Conservation (phyloP, 768 basidiomycete genomes). For the Agaricus blazei region DNA sequence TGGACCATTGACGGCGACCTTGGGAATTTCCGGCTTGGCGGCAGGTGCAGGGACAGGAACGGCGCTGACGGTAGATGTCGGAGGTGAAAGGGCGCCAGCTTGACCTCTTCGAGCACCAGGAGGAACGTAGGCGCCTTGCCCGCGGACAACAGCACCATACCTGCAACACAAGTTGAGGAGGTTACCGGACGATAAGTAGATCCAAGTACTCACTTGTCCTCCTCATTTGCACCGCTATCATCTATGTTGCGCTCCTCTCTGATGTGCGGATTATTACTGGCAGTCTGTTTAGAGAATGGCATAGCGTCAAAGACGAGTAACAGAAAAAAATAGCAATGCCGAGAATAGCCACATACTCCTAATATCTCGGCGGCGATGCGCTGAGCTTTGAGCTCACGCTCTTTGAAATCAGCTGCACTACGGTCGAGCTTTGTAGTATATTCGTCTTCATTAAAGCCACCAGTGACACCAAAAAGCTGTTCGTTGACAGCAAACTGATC, state of each 20-base stretch:
- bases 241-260: slow-evolving; percentile 84
- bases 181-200: slow-evolving; percentile 12
- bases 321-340: neutral
- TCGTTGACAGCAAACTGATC: slow-evolving; percentile 96
- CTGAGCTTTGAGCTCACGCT: slow-evolving; percentile 83
- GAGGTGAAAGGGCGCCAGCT: slow-evolving; percentile 22
- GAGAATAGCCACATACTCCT: slow-evolving; percentile 47
- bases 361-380: slow-evolving; percentile 89
- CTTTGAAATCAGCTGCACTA: slow-evolving; percentile 78
- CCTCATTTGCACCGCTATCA: slow-evolving; percentile 81
- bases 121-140: slow-evolving; percentile 88
- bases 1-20: slow-evolving; percentile 74
- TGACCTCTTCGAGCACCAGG: slow-evolving; percentile 72
- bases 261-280: slow-evolving; percentile 75
- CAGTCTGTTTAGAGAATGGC: slow-evolving; percentile 32
- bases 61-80: slow-evolving; percentile 11
- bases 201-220: slow-evolving; percentile 74
- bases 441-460: slow-evolving; percentile 86
- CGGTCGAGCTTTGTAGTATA: slow-evolving; percentile 95
- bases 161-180: slow-evolving; percentile 35
- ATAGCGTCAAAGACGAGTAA: slow-evolving; percentile 5
- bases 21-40: slow-evolving; percentile 51
- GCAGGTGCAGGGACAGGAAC: slow-evolving; percentile 16
- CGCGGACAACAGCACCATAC: slow-evolving; percentile 89
- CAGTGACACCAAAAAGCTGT: slow-evolving; percentile 85